phyloP scores from a whole-genome alignment of 495 filamentous ascomycete genomes.

The Evernia prunastri region DNA sequence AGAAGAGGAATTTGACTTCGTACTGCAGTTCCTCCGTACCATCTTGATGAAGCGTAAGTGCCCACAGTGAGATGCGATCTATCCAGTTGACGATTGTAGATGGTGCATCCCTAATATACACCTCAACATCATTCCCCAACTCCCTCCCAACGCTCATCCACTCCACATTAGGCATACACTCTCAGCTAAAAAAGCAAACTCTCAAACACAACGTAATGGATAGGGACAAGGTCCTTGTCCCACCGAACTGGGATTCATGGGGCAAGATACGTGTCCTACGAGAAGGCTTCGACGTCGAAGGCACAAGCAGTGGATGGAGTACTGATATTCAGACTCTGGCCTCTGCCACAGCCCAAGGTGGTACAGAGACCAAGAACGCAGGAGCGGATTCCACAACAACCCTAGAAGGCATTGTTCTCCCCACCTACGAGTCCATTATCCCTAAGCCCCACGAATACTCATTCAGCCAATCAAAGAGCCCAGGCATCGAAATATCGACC shows the following conservation, averaged over 20 bases:
- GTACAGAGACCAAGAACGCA: conserved; percentile 5
- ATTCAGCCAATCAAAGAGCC: conserved; percentile 31
- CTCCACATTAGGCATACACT: conserved; percentile 82
- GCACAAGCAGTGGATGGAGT: conserved; percentile 74
- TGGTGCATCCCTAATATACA: conserved; percentile 86
- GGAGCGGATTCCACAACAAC: conserved; percentile 24
- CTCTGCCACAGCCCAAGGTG: background rate
- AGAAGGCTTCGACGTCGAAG: conserved; percentile 93
- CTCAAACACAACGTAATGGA: conserved; percentile 95
- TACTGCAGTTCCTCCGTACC: conserved; percentile 81
- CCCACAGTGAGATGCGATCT: background rate
- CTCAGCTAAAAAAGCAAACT: conserved; percentile 72
- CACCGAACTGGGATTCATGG: conserved; percentile 98
- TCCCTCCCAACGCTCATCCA: conserved; percentile 78
- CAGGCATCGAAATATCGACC: conserved; percentile 61
- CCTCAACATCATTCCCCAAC: conserved; percentile 69
- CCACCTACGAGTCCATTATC: conserved; percentile 73
- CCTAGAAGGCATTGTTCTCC: conserved; percentile 50
- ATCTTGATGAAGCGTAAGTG: conserved; percentile 75
- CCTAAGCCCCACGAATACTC: conserved; percentile 49
- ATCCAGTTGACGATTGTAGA: conserved; percentile 44
- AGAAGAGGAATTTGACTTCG: conserved; percentile 88
- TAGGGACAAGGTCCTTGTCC: conserved; percentile 87
- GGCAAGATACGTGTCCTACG: conserved; percentile 89
- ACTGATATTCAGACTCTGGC: conserved; percentile 59